Percentiles rank a stretch among this genome's conserved stretches.
These are phyloP conservation scores for Plenodomus lindquistii DNA, from an alignment of 2,329 filamentous ascomycete genomes.

Conservation along the genomic window DNA sequence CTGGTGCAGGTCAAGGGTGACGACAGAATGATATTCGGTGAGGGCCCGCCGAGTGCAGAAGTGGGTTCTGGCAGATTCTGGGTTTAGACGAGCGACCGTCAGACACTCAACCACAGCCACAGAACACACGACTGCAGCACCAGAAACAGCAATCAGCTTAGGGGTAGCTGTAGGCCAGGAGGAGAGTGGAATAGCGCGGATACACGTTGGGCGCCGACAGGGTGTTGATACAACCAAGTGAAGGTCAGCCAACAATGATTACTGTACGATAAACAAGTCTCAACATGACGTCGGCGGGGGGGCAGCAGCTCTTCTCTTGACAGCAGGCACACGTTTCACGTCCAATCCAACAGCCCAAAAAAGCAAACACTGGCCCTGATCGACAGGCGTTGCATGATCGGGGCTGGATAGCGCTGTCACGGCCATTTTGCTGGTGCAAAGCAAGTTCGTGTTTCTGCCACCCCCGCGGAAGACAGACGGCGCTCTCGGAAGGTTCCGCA, in stretches of 20 bases:
- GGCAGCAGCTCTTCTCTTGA: too few species aligned
- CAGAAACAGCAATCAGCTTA: slow-evolving; percentile 9
- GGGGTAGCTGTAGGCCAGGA: slow-evolving; percentile 11
- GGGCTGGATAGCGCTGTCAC: neutral
- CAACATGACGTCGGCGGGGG: slow-evolving; percentile 27
- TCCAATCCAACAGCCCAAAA: too few species aligned
- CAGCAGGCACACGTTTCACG: too few species aligned
- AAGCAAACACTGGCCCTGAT: too few species aligned
- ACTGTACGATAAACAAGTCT: slow-evolving; percentile 13
- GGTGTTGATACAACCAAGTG: neutral
- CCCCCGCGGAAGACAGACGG: slow-evolving; percentile 14
- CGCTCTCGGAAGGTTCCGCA: slow-evolving; percentile 16
- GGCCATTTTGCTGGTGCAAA: neutral
- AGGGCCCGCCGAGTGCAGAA: slow-evolving; percentile 25
- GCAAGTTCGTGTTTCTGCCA: neutral
- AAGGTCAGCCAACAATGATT: slow-evolving; percentile 8
- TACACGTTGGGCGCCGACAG: slow-evolving; percentile 12
- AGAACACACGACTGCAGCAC: slow-evolving; percentile 16
- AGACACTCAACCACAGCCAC: slow-evolving; percentile 12
- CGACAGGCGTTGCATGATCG: too few species aligned
- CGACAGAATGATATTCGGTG: slow-evolving; percentile 38
- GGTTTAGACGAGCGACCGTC: slow-evolving; percentile 18
- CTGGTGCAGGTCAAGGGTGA: slow-evolving; percentile 22
- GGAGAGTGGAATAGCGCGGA: slow-evolving; percentile 15
- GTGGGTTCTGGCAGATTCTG: slow-evolving; percentile 35